These are phyloP conservation scores for Zygosaccharomyces pseudobailii DNA, from an alignment of 1,139 yeast species.

Conservation along the genomic window DNA sequence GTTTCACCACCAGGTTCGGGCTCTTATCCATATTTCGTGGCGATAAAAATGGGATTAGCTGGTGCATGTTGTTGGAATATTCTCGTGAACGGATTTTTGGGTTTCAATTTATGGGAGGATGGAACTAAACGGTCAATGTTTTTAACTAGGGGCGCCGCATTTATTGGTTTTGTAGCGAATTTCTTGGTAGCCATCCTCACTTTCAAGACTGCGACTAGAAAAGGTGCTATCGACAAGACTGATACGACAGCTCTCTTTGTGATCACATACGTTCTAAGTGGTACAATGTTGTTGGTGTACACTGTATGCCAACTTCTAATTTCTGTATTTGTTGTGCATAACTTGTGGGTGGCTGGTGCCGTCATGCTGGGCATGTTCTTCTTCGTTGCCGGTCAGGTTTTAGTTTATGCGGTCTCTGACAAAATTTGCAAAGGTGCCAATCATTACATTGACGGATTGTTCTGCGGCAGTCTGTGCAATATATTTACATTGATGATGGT, in stretches of 20 bases:
- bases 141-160: slow-evolving; percentile 46
- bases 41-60: slow-evolving; percentile 70
- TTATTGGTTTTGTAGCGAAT: slow-evolving; percentile 53
- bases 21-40: slow-evolving; percentile 76
- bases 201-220: slow-evolving; percentile 59
- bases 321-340: slow-evolving; percentile 61
- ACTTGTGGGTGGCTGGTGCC: slow-evolving; percentile 88
- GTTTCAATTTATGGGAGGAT: slow-evolving; percentile 92
- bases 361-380: slow-evolving; percentile 63
- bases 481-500: slow-evolving; percentile 87
- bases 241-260: slow-evolving; percentile 64
- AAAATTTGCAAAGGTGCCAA: slow-evolving; percentile 64
- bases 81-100: slow-evolving; percentile 68
- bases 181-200: slow-evolving; percentile 68
- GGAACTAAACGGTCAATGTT: slow-evolving; percentile 68
- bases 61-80: slow-evolving; percentile 68
- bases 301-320: slow-evolving; percentile 66
- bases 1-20: slow-evolving; percentile 80
- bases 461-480: slow-evolving; percentile 78
- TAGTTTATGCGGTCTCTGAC: slow-evolving; percentile 63
- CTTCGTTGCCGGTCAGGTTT: slow-evolving; percentile 74
- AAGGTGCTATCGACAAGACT: slow-evolving; percentile 25
- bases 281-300: slow-evolving; percentile 57
- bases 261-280: slow-evolving; percentile 66
- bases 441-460: slow-evolving; percentile 87